A percentile compares a stretch with the other conserved stretches of the same genome.
These are phyloP conservation scores for Lactarius quietus DNA, from an alignment of 768 basidiomycete genomes.

Conservation along the genomic window DNA sequence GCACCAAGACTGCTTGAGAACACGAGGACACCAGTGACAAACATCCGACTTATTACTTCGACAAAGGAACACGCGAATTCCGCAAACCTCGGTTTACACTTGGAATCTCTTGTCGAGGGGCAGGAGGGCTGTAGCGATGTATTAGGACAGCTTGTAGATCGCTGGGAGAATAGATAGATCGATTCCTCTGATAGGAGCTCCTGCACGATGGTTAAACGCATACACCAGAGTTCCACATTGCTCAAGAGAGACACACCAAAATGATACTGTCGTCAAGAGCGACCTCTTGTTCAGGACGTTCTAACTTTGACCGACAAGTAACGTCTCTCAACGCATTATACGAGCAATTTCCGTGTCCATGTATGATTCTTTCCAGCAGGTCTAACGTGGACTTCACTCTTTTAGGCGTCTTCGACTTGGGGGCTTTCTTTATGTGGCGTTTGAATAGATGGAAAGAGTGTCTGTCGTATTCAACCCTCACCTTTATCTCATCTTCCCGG, in stretches of 20 bases:
- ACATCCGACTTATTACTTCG: constrained; percentile 46
- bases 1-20: not conserved
- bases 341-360: constrained; percentile 64
- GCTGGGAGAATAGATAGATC: constrained; percentile 53
- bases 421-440: constrained; percentile 35
- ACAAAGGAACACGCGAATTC: constrained; percentile 66
- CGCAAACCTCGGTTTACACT: constrained; percentile 68
- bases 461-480: constrained; percentile 27
- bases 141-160: constrained; percentile 35
- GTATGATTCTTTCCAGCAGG: constrained; percentile 57
- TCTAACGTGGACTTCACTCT: constrained; percentile 55
- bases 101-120: constrained; percentile 38
- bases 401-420: constrained; percentile 66
- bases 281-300: constrained; percentile 34
- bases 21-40: not conserved
- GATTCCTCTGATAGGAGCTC: constrained; percentile 75
- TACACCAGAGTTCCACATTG: constrained; percentile 7
- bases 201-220: constrained; percentile 35
- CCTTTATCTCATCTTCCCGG: constrained; percentile 70
- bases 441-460: constrained; percentile 4
- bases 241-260: constrained; percentile 41
- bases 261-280: constrained; percentile 60
- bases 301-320: constrained; percentile 77
- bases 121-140: constrained; percentile 54
- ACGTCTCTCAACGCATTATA: constrained; percentile 62